These are phyloP conservation scores for Suillus alpinus DNA, from an alignment of 768 basidiomycete genomes.

Conservation along the genomic window DNA sequence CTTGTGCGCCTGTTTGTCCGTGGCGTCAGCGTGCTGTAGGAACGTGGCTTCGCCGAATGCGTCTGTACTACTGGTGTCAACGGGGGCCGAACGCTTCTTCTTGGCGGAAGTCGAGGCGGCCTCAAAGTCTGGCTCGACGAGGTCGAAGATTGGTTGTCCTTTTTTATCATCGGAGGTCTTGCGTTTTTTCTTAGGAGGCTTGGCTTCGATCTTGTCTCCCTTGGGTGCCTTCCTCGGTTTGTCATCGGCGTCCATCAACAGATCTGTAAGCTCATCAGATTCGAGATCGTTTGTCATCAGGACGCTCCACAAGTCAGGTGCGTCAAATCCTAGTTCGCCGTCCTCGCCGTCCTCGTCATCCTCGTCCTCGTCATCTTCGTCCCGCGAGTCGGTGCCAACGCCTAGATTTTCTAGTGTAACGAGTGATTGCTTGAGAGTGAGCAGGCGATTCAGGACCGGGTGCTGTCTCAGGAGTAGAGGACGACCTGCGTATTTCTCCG, in stretches of 20 bases:
- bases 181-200: conserved; percentile 61
- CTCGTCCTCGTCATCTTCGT: conserved; percentile 46
- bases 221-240: conserved; percentile 13
- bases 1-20: conserved; percentile 80
- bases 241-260: conserved; percentile 51
- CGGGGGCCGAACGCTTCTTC: conserved; percentile 20
- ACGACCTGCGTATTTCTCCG: conserved; percentile 57
- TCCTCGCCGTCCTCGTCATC: conserved; percentile 32
- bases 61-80: conserved; percentile 11
- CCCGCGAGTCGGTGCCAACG: conserved; percentile 52
- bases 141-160: conserved; percentile 57
- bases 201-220: conserved; percentile 20
- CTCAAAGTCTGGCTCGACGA: conserved; percentile 74
- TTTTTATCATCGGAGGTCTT: conserved; percentile 35
- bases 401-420: conserved; percentile 83
- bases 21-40: conserved; percentile 68
- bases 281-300: conserved; percentile 38
- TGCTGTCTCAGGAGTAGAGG: conserved; percentile 64
- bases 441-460: conserved; percentile 72
- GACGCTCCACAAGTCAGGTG: conserved; percentile 43
- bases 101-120: conserved; percentile 23
- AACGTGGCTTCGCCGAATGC: conserved; percentile 74
- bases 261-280: conserved; percentile 49
- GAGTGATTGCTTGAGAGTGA: conserved; percentile 81
- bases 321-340: conserved; percentile 26